Base-by-base conservation (phyloP, 805 yeast species). In the Saccharomycopsis selenospora region DNA sequence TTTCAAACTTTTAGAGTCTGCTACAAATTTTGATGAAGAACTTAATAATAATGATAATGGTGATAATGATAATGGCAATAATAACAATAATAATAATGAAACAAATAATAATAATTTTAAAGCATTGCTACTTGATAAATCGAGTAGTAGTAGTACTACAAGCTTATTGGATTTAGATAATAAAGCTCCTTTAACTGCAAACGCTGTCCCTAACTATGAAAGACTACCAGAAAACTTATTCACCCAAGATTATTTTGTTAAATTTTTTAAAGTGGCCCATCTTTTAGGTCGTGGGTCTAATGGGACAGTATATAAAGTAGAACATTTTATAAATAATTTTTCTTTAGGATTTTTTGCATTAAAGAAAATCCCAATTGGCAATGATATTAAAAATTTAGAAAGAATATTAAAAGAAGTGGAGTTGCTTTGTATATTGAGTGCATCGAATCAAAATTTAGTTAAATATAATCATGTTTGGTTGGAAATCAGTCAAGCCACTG, bases 401-500 rank as follows among this genome's bases (percentile, higher is more conserved):
- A 79, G 78, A 52, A 89, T 85, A 3, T 67, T 89, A 44, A 74
- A 79, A 50, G 96, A 89, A 60, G 96, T 89, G 3, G 74, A 82
- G 54, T 75, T 90, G 45, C 64, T 89, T 30, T 82, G 66, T 44
- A 71, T 63, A 27, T 54, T 66, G 48, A 77, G 67, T 45, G 74
- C 61, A 73, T 72, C 64, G 33, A 68, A 69, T 54, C 68, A 75
- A 41, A 84, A 88, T 61, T 71, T 89, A 56, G 86, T 89, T 24
- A 76, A 84, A 18, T 89, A 89, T 60, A 88, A 89, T 59, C 96
- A 89, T 64, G 96, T 88, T 23, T 89, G 96, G 96, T 63, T 89
- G 27, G 96, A 89, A 59, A 70, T 82, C 58, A 84, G 75, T 36
- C 62, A 67, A 17, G 60, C 74, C 25, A 68, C 74, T 42, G 67